Base-by-base conservation (phyloP, 371 early-diverging fungal genomes). In the Actinomortierella wolfii region DNA sequence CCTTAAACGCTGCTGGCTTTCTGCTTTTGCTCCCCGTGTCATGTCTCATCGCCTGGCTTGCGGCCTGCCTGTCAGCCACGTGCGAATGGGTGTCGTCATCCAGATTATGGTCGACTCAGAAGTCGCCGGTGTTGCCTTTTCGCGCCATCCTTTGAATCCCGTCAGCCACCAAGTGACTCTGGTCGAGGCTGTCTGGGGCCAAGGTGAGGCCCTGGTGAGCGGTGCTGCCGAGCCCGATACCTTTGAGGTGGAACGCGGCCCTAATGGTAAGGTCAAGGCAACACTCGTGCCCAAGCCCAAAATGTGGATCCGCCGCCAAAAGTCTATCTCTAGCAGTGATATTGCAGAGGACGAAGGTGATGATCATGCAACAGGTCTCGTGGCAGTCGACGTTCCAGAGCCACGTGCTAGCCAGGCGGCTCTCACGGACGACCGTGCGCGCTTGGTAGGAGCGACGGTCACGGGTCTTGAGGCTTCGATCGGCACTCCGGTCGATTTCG, bases 301-400 rank as follows among this genome's bases (percentile, higher is more conserved):
- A 57, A 71, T 71, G 73, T 71, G 73, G 73, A 25, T 71, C 8
- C 61, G 73, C n/a, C n/a, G n/a, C n/a, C n/a, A n/a, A n/a, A 71
- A 66, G 34, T 6, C n/a, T 24, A 45, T 21, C n/a, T n/a, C n/a
- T n/a, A n/a, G n/a, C n/a, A n/a, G n/a, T n/a, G n/a, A n/a, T n/a
- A n/a, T n/a, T n/a, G n/a, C n/a, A n/a, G 34, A 34, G 2, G 20
- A 53, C 17, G 59, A 59, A n/a, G 57, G 63, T n/a, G 23, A 49
- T 3, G 63, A 71, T 34, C 34, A 34, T 28, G 59, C 73, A 4
- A 59, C 73, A 17, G 73, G 73, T 20, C 59, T 71, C 13, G 53
- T 71, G 6, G 56, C 73, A 15, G 63, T 66, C 2, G 67, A 66
- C 23, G 53, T 71, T 17, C 67, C 59, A 8, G 73, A 71, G 41